phyloP scores from a whole-genome alignment of 2,329 filamentous ascomycete species.

The Colletotrichum sp. region DNA sequence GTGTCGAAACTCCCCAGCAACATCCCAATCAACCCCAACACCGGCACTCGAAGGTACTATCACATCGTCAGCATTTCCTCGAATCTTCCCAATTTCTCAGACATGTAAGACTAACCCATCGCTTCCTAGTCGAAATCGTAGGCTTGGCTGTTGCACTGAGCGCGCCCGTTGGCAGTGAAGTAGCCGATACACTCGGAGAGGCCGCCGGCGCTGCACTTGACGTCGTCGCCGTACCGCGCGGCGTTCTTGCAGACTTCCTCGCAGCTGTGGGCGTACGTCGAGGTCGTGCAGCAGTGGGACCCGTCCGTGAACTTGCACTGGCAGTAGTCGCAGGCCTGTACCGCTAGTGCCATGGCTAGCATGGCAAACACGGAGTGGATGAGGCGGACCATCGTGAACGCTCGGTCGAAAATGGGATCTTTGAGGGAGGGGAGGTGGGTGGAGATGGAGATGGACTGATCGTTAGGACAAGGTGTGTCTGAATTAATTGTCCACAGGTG shows the following conservation, averaged over 20 bases:
- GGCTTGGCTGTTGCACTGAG: background rate
- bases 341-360: background rate
- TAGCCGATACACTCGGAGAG: background rate
- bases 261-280: background rate
- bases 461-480: background rate
- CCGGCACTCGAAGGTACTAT: background rate
- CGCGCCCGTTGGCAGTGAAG: background rate
- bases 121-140: background rate
- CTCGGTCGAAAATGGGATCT: background rate
- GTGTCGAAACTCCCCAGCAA: too few relatives aligned
- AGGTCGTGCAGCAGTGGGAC: background rate
- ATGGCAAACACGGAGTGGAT: background rate
- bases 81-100: accelerated
- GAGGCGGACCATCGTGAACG: background rate
- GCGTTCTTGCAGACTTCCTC: background rate
- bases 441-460: background rate
- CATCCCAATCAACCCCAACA: too few relatives aligned
- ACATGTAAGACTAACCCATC: background rate
- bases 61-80: background rate
- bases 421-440: background rate
- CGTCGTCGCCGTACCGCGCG: background rate
- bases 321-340: background rate
- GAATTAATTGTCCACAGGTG: too few relatives aligned
- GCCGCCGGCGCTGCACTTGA: background rate
- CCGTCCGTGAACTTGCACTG: background rate